These are phyloP conservation scores for Vaccinium myrtillus DNA, from an alignment of 148 eudicot species.

Conservation along the genomic window DNA sequence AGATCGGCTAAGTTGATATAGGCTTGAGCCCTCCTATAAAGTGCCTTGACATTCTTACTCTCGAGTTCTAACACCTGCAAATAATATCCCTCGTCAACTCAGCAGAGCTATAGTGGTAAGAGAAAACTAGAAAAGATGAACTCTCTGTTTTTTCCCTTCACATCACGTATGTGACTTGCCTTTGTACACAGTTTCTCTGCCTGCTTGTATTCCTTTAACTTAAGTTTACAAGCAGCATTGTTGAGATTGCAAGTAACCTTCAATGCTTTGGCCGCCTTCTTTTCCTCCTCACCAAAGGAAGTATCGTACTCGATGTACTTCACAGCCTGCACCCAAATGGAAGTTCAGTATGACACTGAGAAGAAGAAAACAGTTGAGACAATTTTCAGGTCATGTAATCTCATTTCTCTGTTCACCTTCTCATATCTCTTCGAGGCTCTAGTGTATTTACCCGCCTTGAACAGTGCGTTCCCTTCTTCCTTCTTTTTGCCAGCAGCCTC, in stretches of 20 bases:
- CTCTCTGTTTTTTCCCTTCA: background rate
- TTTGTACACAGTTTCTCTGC: slow-evolving; percentile 93
- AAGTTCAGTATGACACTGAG: background rate
- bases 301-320: slow-evolving; percentile 79
- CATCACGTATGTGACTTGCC: slow-evolving; percentile 30
- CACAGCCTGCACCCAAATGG: slow-evolving; percentile 50
- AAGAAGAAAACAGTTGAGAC: background rate
- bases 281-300: slow-evolving; percentile 79
- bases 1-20: slow-evolving; percentile 71
- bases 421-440: slow-evolving; percentile 95
- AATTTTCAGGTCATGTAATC: background rate
- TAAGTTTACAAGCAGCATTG: slow-evolving; percentile 89
- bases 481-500: slow-evolving; percentile 89
- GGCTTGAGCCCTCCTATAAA: slow-evolving; percentile 93
- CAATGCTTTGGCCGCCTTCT: slow-evolving; percentile 72
- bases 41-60: slow-evolving; percentile 86
- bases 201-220: slow-evolving; percentile 78
- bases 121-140: background rate
- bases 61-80: slow-evolving; percentile 79
- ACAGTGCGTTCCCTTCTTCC: slow-evolving; percentile 86
- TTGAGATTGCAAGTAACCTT: slow-evolving; percentile 82
- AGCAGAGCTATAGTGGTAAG: background rate
- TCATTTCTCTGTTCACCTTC: slow-evolving; percentile 44
- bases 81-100: background rate
- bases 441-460: slow-evolving; percentile 74